Evolutionary conservation across 148 eudicot genomes (phyloP), one percentile per base, ranked within the genome.

Genomic region (Polygonum aviculare): DNA sequence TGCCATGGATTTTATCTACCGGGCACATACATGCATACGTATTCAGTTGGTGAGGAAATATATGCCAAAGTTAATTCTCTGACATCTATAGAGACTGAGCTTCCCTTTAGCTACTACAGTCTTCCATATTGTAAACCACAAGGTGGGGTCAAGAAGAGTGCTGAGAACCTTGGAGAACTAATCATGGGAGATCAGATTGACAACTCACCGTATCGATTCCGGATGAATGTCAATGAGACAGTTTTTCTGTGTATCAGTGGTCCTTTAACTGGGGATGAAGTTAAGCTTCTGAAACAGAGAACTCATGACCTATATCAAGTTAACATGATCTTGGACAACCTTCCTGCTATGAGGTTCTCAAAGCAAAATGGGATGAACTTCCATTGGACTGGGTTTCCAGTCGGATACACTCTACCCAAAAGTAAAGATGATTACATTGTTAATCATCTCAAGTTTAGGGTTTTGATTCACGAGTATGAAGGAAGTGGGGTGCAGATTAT

Each of bases 361-460:
- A 62, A 14, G 59, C 73, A 76, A 35, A 76, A 76, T 76, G 78
- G 73, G 63, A 12, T 63, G 39, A 76, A 10, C 57, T 65, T 76
- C 59, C 78, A 76, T 22, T 76, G 78, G 78, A 76, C 78, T 33
- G 78, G 78, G 57, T 76, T 63, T 76, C 78, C 73, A 76, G 78
- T 76, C 67, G 78, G 78, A 18, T 76, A 76, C 45, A 76, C 55
- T 31, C 60, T 73, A 26, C 72, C 73, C 1, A 76, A 67, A 14
- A 67, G 73, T 39, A 65, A 49, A 65, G 60, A 76, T 14, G 78
- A 63, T 65, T 76, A 65, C 78, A 45, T 76, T 14, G 44, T 76
- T 47, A 76, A 76, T 76, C 78, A 76, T 76, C 73, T 76, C 16
- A 76, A 76, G 33, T 76, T 76, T 38, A 44, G 57, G 73, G 73